phyloP scores from a whole-genome alignment of 2,329 filamentous ascomycete genomes.

The Bipolaris oryzae region DNA sequence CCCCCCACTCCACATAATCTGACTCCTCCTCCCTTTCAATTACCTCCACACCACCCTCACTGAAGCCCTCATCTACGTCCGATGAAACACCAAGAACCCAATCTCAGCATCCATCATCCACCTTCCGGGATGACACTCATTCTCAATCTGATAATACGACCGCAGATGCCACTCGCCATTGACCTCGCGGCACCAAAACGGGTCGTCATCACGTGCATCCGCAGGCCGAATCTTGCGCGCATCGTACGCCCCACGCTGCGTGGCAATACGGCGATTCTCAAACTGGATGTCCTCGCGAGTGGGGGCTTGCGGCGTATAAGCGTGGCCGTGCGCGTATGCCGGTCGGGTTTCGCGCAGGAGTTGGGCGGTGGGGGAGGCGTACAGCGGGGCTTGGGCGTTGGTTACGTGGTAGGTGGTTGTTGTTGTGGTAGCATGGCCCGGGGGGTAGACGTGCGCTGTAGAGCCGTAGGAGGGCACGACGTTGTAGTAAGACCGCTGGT shows the following conservation, averaged over 20 bases:
- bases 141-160: constrained; percentile 47
- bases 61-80: constrained; percentile 20
- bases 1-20: no score
- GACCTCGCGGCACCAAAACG: constrained; percentile 47
- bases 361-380: constrained; percentile 4
- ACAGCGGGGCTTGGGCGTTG: constrained; percentile 25
- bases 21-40: neutral
- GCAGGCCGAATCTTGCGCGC: constrained; percentile 40
- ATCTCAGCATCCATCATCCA: constrained; percentile 45
- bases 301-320: constrained; percentile 1
- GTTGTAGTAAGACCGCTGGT: constrained; percentile 43
- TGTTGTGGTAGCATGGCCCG: constrained; percentile 21
- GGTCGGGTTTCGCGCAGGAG: constrained; percentile 20
- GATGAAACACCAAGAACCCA: constrained; percentile 44
- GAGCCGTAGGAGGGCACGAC: constrained; percentile 29
- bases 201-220: constrained; percentile 41
- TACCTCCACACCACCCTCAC: neutral
- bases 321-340: constrained; percentile 18
- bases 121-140: constrained; percentile 45
- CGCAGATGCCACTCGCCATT: constrained; percentile 47
- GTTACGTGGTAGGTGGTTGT: constrained; percentile 37
- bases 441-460: constrained; percentile 35
- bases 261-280: constrained; percentile 40
- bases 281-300: constrained; percentile 38
- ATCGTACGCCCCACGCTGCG: constrained; percentile 41